phyloP scores from a whole-genome alignment of 2,329 filamentous ascomycete genomes.

The Teratosphaeria epicoccoides region DNA sequence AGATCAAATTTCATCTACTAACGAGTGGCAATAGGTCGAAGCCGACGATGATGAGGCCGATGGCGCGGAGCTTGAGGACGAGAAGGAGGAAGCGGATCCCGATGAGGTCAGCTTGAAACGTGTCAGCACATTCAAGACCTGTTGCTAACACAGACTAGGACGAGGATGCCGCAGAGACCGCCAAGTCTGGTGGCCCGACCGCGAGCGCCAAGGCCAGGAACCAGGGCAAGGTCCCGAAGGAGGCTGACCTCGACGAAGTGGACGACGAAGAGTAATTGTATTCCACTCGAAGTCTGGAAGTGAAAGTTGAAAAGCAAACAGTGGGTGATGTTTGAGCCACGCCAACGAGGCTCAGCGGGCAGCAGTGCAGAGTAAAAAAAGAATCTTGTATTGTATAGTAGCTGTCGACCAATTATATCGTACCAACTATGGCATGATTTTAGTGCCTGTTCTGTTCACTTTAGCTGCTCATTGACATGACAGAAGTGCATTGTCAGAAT shows the following conservation, averaged over 20 bases:
- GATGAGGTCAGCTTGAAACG: slow-evolving; percentile 10
- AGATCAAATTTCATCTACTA: not conserved
- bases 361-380: not conserved
- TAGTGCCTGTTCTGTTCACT: not conserved
- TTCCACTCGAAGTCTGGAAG: not conserved
- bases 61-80: slow-evolving; percentile 7
- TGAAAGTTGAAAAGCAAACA: not conserved
- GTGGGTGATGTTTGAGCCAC: not conserved
- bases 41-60: slow-evolving; percentile 11
- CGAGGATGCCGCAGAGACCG: slow-evolving; percentile 17
- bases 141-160: slow-evolving; percentile 2
- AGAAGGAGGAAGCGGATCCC: slow-evolving; percentile 10
- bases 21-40: slow-evolving; percentile 8
- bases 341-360: not conserved
- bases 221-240: slow-evolving; percentile 20
- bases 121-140: not conserved
- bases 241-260: slow-evolving; percentile 19
- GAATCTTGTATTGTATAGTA: not conserved
- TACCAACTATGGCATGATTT: not conserved
- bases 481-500: not conserved
- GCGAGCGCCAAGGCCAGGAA: slow-evolving; percentile 20
- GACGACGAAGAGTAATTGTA: slow-evolving; percentile 14
- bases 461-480: not conserved
- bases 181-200: slow-evolving; percentile 17
- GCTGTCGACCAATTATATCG: not conserved